Evolutionary conservation across 805 yeast genomes (phyloP).

Genomic region (Metschnikowia shivogae): DNA sequence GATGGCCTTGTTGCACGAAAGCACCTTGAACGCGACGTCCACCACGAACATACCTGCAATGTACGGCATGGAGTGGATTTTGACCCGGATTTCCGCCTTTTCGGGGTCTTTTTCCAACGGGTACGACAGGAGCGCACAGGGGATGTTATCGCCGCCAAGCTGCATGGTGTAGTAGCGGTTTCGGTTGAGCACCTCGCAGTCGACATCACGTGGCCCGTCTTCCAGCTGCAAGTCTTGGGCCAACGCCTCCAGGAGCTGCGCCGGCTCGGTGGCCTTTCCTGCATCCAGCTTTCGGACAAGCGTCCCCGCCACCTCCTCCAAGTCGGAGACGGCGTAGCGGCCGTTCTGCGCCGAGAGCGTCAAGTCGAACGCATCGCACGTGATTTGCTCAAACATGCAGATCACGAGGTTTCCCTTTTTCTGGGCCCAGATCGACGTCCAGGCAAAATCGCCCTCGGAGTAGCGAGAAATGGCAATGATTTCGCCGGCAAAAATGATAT

Average conservation of each 20-base stretch:
- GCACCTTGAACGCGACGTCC: constrained; percentile 48
- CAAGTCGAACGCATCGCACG: constrained; percentile 35
- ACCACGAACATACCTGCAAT: constrained; percentile 82
- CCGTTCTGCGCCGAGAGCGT: neutral
- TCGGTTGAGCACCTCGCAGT: constrained; percentile 42
- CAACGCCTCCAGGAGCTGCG: constrained; percentile 26
- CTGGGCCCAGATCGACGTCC: constrained; percentile 93
- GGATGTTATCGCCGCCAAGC: constrained; percentile 49
- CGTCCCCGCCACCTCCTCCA: constrained; percentile 35
- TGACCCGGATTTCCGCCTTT: constrained; percentile 46
- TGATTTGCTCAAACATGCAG: constrained; percentile 84
- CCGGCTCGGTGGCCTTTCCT: constrained; percentile 14
- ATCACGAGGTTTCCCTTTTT: constrained; percentile 64
- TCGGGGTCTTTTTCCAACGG: constrained; percentile 48
- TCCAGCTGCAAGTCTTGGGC: constrained; percentile 19
- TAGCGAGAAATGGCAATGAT: constrained; percentile 74
- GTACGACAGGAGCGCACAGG: constrained; percentile 70
- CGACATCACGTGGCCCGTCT: constrained; percentile 22
- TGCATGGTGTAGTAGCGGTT: constrained; percentile 59
- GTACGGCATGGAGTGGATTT: constrained; percentile 75
- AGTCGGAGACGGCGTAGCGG: constrained; percentile 21
- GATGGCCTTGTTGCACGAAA: constrained; percentile 77
- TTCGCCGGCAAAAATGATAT: constrained; percentile 74
- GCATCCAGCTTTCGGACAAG: constrained; percentile 21
- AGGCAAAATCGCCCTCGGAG: constrained; percentile 57